Percentiles rank a stretch among this genome's conserved stretches.
Conservation (phyloP, 1,139 yeast species). For the Blastobotrys persicus region DNA sequence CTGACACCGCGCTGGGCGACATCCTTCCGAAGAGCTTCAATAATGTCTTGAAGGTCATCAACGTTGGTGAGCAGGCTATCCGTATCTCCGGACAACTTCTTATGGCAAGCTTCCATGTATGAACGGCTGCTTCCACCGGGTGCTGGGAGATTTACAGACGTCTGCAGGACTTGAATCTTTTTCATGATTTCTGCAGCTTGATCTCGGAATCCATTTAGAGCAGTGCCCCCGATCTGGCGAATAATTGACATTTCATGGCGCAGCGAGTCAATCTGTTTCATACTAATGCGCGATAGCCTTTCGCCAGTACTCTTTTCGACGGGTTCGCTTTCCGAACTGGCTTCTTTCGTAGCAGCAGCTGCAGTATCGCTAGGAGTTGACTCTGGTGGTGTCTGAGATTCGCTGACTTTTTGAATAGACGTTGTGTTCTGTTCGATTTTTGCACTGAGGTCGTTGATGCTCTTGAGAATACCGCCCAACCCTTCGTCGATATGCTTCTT, state of each 20-base stretch:
- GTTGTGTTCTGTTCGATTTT: constrained; percentile 37
- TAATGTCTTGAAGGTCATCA: constrained; percentile 87
- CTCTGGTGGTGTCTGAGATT: not conserved
- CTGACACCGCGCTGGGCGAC: constrained; percentile 91
- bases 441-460: constrained; percentile 38
- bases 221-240: constrained; percentile 55
- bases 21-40: constrained; percentile 87
- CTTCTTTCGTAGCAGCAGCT: not conserved
- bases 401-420: constrained; percentile 7
- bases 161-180: constrained; percentile 51
- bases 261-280: constrained; percentile 33
- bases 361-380: not conserved
- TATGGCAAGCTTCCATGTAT: constrained; percentile 77
- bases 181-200: constrained; percentile 47
- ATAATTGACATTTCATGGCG: constrained; percentile 60
- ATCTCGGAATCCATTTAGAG: constrained; percentile 44
- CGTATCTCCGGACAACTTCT: constrained; percentile 70
- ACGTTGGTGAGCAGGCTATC: constrained; percentile 73
- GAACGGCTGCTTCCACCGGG: constrained; percentile 52
- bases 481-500: constrained; percentile 37
- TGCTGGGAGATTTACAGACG: constrained; percentile 35
- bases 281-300: constrained; percentile 9
- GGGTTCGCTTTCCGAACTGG: not conserved
- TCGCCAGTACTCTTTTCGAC: not conserved
- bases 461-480: constrained; percentile 31